Evolutionary conservation across 139 green algal genomes (phyloP), one percentile per base, ranked within the genome.

Genomic region (Chlamydomonas eustigma): DNA sequence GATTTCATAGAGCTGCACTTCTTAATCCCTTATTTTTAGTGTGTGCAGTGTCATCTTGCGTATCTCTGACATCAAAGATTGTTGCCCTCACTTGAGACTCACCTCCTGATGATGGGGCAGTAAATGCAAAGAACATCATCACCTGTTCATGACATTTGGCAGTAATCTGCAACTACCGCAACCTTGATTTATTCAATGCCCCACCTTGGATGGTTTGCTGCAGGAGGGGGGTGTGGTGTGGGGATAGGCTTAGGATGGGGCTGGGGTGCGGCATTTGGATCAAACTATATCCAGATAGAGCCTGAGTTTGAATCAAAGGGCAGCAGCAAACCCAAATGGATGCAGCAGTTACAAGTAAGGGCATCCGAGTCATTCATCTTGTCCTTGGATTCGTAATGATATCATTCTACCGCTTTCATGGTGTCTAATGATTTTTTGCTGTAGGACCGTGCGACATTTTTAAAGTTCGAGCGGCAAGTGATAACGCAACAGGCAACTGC

Each of bases 381-480:
- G n/a, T n/a, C n/a, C n/a, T n/a, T 22, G 22, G 12, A 28, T 58
- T 58, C 12, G 22, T 12, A 12, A 58, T 58, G 44, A 12, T 28
- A 58, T 22, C 12, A 58, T 58, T 22, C 44, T 28, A 28, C 12
- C 22, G 44, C 12, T 12, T 12, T 58, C 44, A 58, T 12, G 44
- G 44, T 58, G 12, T 28, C 12, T 12, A 58, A 22, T 12, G 12
- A 58, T 58, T 58, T 12, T 12, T 58, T 58, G 22, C 44, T 58
- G 44, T 22, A 91, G 8, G 38, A 50, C 1, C 38, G 87, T 64
- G 75, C 92, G 3, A 86, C 93, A 78, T 91, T 96, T 80, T 70
- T 94, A 33, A 92, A 58, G 44, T 58, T 92, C 84, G 90, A 96
- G 84, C 81, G 74, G 22, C 94, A 64, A 58, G 12, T n/a, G n/a